Evolutionary conservation across 192 early-diverging fungal genomes (phyloP).

Genomic region (Podila minutissima): DNA sequence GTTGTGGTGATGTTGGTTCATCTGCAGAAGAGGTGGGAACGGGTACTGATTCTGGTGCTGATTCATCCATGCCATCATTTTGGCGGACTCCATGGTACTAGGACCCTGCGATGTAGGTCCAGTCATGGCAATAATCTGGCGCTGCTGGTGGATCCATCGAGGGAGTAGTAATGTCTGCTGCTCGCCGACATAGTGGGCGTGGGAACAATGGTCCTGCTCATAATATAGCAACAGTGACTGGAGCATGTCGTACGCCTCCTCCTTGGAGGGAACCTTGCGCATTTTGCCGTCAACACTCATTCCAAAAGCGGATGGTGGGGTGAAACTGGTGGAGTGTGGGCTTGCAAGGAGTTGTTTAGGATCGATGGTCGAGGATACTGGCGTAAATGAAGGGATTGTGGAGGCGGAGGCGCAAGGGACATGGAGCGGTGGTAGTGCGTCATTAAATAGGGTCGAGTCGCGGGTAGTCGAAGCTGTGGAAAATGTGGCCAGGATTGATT

Average conservation of each 20-base stretch:
- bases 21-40: not conserved
- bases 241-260: slow-evolving; percentile 45
- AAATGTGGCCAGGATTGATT: slow-evolving; percentile 44
- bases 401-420: not conserved
- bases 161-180: slow-evolving; percentile 43
- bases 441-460: slow-evolving; percentile 7
- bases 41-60: not conserved
- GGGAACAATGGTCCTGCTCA: slow-evolving; percentile 35
- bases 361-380: not conserved
- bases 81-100: not conserved
- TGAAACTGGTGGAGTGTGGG: not conserved
- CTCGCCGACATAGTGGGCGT: slow-evolving; percentile 19
- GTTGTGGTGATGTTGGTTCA: slow-evolving; percentile 2
- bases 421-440: not conserved
- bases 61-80: not conserved
- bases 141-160: slow-evolving; percentile 45
- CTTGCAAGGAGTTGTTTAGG: not conserved
- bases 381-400: not conserved
- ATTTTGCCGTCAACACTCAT: slow-evolving; percentile 34
- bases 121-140: slow-evolving; percentile 27
- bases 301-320: slow-evolving; percentile 9
- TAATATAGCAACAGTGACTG: slow-evolving; percentile 36
- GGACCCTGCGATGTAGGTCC: not conserved
- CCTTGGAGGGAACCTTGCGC: slow-evolving; percentile 32
- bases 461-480: slow-evolving; percentile 20